Evolutionary conservation across 441 rosid genomes (phyloP).

Genomic region (Raphanus hybrid): DNA sequence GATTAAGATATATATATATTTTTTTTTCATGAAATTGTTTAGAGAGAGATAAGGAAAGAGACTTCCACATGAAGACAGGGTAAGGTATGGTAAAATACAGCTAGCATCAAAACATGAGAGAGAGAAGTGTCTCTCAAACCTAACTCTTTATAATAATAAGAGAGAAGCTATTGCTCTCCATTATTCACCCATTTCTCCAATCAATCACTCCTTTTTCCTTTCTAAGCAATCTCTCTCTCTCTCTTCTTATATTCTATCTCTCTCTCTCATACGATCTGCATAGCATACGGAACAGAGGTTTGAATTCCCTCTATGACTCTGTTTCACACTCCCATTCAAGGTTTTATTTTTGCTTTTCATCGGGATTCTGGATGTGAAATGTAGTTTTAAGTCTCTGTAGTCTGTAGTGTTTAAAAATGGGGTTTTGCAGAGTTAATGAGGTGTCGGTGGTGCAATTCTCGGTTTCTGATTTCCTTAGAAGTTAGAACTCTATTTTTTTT

Average conservation of each 20-base stretch:
- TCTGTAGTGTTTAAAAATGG: constrained; percentile 7
- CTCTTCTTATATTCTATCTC: constrained; percentile 29
- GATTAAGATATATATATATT: constrained; percentile 14
- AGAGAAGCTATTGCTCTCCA: constrained; percentile 45
- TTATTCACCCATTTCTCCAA: constrained; percentile 50
- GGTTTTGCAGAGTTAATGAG: not conserved
- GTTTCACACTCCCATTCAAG: constrained; percentile 9
- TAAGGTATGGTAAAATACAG: constrained; percentile 69
- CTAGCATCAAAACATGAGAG: constrained; percentile 72
- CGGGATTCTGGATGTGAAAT: constrained; percentile 2
- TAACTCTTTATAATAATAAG: constrained; percentile 44
- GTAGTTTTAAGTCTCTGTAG: not conserved
- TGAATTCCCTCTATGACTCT: constrained; percentile 12
- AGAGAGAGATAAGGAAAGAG: constrained; percentile 41
- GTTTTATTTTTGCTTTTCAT: constrained; percentile 27
- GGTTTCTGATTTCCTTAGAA: not conserved
- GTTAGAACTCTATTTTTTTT: not conserved
- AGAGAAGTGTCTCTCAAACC: constrained; percentile 37
- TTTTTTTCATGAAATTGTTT: constrained; percentile 12
- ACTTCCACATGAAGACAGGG: constrained; percentile 65
- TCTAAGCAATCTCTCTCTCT: constrained; percentile 26
- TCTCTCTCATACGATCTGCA: constrained; percentile 39
- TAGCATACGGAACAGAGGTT: constrained; percentile 38
- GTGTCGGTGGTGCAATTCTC: constrained; percentile 44
- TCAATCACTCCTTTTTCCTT: constrained; percentile 31